phyloP scores from a whole-genome alignment of 1,284 basidiomycete species.

The Rhodotorula sp. region DNA sequence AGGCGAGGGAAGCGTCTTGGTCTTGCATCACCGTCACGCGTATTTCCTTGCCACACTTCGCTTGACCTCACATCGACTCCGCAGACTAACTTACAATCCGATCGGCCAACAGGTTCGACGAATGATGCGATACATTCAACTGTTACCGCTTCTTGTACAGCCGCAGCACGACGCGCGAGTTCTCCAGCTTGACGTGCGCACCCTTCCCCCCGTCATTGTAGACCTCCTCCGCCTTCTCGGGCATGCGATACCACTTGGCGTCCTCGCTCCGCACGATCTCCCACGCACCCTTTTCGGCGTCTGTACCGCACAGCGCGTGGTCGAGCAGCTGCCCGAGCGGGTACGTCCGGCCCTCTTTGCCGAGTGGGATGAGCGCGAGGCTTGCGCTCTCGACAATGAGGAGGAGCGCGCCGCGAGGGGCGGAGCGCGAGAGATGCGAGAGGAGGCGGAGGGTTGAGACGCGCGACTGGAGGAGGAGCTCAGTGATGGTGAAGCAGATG shows the following conservation, averaged over 20 bases:
- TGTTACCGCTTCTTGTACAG: constrained; percentile 25
- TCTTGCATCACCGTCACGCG: background rate
- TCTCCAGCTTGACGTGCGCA: constrained; percentile 33
- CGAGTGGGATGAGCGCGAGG: constrained; percentile 36
- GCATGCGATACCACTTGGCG: constrained; percentile 37
- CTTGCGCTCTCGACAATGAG: constrained; percentile 38
- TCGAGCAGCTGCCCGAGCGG: constrained; percentile 36
- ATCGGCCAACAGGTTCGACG: too few relatives aligned
- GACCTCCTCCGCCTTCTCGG: constrained; percentile 19
- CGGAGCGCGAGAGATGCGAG: constrained; percentile 13
- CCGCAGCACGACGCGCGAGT: constrained; percentile 34
- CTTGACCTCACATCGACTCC: too few relatives aligned
- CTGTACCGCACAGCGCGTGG: constrained; percentile 25
- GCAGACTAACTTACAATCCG: too few relatives aligned
- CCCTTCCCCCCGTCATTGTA: constrained; percentile 23
- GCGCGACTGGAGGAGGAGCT: constrained; percentile 41
- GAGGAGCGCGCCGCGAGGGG: constrained; percentile 19
- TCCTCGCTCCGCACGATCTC: constrained; percentile 29
- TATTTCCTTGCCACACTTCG: background rate
- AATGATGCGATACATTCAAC: too few relatives aligned
- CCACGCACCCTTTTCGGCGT: constrained; percentile 19
- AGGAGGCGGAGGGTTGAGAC: constrained; percentile 34
- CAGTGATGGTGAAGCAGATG: constrained; percentile 40
- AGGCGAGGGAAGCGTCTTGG: background rate
- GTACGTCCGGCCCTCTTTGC: constrained; percentile 26